Evolutionary conservation across 1,284 basidiomycete species (phyloP), one percentile per base, ranked within the genome.

Genomic region (Porphyrellus sp.): DNA sequence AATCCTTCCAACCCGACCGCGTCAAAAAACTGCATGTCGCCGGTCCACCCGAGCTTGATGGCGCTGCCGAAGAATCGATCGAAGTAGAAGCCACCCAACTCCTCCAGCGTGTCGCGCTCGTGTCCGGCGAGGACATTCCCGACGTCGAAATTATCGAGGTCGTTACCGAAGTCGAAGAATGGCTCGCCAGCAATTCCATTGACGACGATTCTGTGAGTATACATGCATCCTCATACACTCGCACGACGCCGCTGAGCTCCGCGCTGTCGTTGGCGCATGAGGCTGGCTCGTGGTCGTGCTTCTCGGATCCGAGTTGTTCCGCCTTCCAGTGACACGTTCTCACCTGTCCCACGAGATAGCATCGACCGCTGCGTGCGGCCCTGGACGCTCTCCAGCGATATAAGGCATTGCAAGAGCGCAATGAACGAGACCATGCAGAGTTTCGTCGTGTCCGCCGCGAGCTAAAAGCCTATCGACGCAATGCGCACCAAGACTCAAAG

Each of bases 1-100:
- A 80, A 62, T 50, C 73, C 0, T 87, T 80, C 67, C 62, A 72
- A 34, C 71, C 72, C 18, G 75, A 78, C 48, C 76, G 78, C 52
- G 69, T 80, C 61, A 84, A 83, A 67, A 82, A 78, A 60, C 69
- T 87, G 12, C 78, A 83, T 65, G 78, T 86, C 57, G 82, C 66
- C 46, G 58, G 54, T 40, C 69, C 68, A 80, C 64, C 73, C 62
- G 49, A 68, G 18, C 71, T 77, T 13, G 71, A 74, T 15, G 60
- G 63, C 15, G 51, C 59, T 30, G 67, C 66, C 39, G 59, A 63
- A 51, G 65, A 49, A 44, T 21, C 43, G 42, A 59, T 62, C 58
- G 52, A 67, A 35, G 45, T 63, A 50, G 59, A 68, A 50, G 72
- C 74, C 37, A 44, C 65, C 23, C 70, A 74, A 40, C 65, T 78